These are phyloP conservation scores for Hypoxylon sp. DNA, from an alignment of 2,329 filamentous ascomycete genomes.

Conservation along the genomic window DNA sequence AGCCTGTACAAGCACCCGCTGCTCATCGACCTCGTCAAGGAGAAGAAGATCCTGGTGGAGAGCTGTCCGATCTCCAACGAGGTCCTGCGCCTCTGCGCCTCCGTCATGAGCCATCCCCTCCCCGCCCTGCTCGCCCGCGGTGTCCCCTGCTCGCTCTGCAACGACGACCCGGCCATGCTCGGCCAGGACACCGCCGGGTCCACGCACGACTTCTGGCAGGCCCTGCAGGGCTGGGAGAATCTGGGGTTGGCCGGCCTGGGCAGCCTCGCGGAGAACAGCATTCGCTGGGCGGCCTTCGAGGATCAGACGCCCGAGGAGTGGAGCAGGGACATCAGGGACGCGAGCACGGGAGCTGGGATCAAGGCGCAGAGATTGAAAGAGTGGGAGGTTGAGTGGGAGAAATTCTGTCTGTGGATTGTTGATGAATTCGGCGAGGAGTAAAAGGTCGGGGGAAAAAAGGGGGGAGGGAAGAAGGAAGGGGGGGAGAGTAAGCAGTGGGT, in stretches of 20 bases:
- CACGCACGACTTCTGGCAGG: conserved; percentile 95
- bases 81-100: conserved; percentile 79
- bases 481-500: conserved; percentile 13
- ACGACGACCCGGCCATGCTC: conserved; percentile 89
- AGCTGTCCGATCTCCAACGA: conserved; percentile 93
- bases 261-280: conserved; percentile 88
- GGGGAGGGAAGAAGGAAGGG: not conserved
- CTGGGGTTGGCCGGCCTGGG: conserved; percentile 87
- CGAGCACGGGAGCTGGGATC: conserved; percentile 73
- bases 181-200: conserved; percentile 83
- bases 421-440: conserved; percentile 68
- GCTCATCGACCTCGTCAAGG: conserved; percentile 86
- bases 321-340: conserved; percentile 76
- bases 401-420: conserved; percentile 90
- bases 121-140: conserved; percentile 86
- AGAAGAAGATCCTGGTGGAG: conserved; percentile 87
- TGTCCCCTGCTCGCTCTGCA: conserved; percentile 83
- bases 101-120: conserved; percentile 79
- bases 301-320: conserved; percentile 77
- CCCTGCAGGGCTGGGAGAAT: conserved; percentile 90
- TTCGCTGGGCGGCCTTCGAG: conserved; percentile 89
- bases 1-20: conserved; percentile 91
- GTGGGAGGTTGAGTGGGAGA: conserved; percentile 86
- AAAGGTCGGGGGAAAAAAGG: conserved; percentile 4
- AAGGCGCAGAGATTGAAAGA: conserved; percentile 78